Percentiles rank a stretch among this genome's conserved stretches.
These are phyloP conservation scores for Graphiopsis chlorocephala DNA, from an alignment of 2,329 filamentous ascomycete species.

Conservation along the genomic window DNA sequence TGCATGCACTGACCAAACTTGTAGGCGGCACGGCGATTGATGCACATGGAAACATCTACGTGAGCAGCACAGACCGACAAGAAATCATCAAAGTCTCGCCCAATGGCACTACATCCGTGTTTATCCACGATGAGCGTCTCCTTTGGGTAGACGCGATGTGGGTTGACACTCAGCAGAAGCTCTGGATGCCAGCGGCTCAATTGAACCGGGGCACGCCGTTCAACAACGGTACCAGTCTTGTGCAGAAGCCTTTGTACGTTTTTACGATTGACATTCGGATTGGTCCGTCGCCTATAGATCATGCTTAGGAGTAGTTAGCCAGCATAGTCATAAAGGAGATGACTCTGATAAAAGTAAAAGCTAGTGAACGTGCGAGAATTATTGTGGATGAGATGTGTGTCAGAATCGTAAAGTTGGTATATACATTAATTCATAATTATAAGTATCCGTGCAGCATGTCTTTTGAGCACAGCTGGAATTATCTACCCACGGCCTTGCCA, in stretches of 20 bases:
- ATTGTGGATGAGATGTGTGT: not conserved
- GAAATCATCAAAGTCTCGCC: constrained; percentile 28
- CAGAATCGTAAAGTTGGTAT: not conserved
- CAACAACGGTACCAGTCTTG: constrained; percentile 26
- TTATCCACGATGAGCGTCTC: constrained; percentile 30
- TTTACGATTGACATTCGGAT: constrained; percentile 30
- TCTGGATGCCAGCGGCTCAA: constrained; percentile 34
- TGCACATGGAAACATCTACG: constrained; percentile 38
- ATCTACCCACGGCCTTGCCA: constrained; percentile 17
- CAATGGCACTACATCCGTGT: constrained; percentile 28
- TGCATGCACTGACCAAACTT: not conserved
- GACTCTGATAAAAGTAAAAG: not conserved
- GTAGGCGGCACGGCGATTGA: constrained; percentile 39
- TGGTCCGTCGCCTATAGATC: constrained; percentile 30
- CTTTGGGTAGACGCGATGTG: constrained; percentile 36
- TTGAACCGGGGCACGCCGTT: constrained; percentile 32
- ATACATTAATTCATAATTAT: not conserved
- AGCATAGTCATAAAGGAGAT: not conserved
- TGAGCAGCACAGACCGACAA: constrained; percentile 36
- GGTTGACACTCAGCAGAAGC: constrained; percentile 26
- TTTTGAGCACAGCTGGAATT: not conserved
- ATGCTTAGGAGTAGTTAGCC: constrained; percentile 18
- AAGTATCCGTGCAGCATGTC: not conserved
- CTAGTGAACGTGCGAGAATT: not conserved
- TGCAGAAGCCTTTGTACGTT: constrained; percentile 28